Evolutionary conservation across 2,329 filamentous ascomycete species (phyloP), one percentile per base, ranked within the genome.

Genomic region (Talaromyces albobiverticillius): DNA sequence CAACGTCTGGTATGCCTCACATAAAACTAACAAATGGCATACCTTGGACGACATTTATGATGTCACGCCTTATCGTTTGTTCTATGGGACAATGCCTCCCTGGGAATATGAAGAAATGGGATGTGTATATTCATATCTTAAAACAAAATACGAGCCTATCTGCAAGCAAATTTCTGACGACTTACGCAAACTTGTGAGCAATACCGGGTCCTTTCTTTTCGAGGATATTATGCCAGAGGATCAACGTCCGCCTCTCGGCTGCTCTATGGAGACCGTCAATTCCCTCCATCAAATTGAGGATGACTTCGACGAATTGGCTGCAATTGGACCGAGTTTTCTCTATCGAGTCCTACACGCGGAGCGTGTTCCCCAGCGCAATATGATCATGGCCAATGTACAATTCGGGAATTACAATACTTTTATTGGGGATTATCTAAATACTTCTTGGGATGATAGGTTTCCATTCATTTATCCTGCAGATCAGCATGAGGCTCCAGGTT

Each of bases 41-140:
- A n/a, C n/a, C n/a, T n/a, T n/a, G n/a, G n/a, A n/a, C n/a, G n/a
- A n/a, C n/a, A n/a, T n/a, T n/a, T n/a, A n/a, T n/a, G n/a, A 40
- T 18, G 4, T n/a, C 7, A 7, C 29, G 1, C 42, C 32, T 8
- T 46, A 53, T 22, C 43, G 31, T 7, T 29, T 53, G 3, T 53
- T 46, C 31, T 40, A 40, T 46, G 41, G 29, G 3, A 46, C 41
- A 38, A 46, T 46, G 6, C 42, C 50, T 31, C 42, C 9, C 18
- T 53, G 31, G 50, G 32, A 53, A 41, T n/a, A 40, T 6, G 42
- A 53, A 13, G 32, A 53, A 41, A 46, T 53, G 42, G 31, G 42
- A 4, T 18, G 50, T 22, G 41, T 46, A 29, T 46, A n/a, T n/a
- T 29, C 13, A 7, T 53, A 46, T 25, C 23, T 53, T 6, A 31